phyloP scores from a whole-genome alignment of 345 rosid genomes.

The Odontarrhena argentea region DNA sequence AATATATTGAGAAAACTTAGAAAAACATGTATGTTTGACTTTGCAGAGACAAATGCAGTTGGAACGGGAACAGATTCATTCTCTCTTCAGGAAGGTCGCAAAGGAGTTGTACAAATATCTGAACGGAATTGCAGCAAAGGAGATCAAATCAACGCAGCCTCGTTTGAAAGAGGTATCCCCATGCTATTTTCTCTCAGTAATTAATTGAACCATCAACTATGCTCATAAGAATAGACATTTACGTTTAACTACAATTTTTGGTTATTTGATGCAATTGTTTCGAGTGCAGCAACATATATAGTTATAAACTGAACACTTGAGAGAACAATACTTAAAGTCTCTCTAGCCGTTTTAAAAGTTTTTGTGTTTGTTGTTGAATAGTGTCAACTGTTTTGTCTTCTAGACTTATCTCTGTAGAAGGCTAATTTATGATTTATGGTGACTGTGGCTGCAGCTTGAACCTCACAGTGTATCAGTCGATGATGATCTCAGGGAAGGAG shows the following conservation, averaged over 20 bases:
- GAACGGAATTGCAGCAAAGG: slow-evolving; percentile 56
- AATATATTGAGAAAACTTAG: slow-evolving; percentile 8
- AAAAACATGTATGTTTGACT: slow-evolving; percentile 27
- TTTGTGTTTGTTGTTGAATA: slow-evolving; percentile 11
- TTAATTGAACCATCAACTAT: slow-evolving; percentile 18
- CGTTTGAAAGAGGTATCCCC: slow-evolving; percentile 66
- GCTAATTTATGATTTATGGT: slow-evolving; percentile 14
- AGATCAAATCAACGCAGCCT: slow-evolving; percentile 57
- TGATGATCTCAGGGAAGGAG: slow-evolving; percentile 82
- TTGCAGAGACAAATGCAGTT: slow-evolving; percentile 83
- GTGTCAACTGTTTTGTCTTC: slow-evolving; percentile 18
- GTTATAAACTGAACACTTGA: not conserved
- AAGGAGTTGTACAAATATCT: slow-evolving; percentile 65
- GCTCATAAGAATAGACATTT: slow-evolving; percentile 4
- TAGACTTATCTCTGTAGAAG: slow-evolving; percentile 10
- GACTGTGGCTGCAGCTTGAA: slow-evolving; percentile 47
- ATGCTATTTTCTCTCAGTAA: slow-evolving; percentile 1
- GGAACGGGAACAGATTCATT: slow-evolving; percentile 66
- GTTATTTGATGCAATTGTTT: not conserved
- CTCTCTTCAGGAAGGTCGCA: slow-evolving; percentile 64
- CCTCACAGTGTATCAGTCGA: slow-evolving; percentile 75
- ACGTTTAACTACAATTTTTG: slow-evolving; percentile 12
- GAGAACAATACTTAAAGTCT: slow-evolving; percentile 14
- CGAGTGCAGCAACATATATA: slow-evolving; percentile 5
- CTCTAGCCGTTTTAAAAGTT: not conserved